phyloP scores from a whole-genome alignment of 78 protist species.

The Trichosphaerium sp. region DNA sequence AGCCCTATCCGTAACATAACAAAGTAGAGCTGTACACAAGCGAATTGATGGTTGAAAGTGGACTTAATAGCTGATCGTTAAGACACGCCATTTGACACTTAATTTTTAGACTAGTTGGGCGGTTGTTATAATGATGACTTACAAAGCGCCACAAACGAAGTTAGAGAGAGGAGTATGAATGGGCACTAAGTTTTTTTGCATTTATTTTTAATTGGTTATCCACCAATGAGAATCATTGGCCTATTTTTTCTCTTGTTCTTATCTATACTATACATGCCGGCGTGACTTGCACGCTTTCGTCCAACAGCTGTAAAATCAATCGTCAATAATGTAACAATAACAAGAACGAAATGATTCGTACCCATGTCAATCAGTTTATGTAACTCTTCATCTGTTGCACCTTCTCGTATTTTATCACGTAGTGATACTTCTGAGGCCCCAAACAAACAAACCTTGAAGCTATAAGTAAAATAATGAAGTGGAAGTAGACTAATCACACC shows the following conservation, averaged over 20 bases:
- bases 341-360: background rate
- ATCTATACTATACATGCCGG: conserved; percentile 67
- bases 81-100: too few species aligned
- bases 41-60: too few species aligned
- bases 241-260: conserved; percentile 36
- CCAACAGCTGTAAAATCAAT: conserved; percentile 18
- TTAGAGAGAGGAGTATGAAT: too few species aligned
- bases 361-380: conserved; percentile 10
- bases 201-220: conserved; percentile 11
- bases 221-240: conserved; percentile 81
- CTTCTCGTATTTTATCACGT: conserved; percentile 49
- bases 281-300: conserved; percentile 49
- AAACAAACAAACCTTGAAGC: conserved; percentile 76
- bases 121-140: too few species aligned
- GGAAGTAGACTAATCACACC: conserved; percentile 5
- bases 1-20: too few species aligned
- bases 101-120: too few species aligned
- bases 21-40: too few species aligned
- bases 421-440: conserved; percentile 57
- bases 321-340: background rate
- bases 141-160: too few species aligned
- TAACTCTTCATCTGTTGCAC: conserved; percentile 48
- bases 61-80: too few species aligned
- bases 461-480: background rate
- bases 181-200: too few species aligned